A percentile compares a stretch with the other conserved stretches of the same genome.
Evolutionary conservation across 805 yeast genomes (phyloP).

Genomic region (Saturnispora hagleri): DNA sequence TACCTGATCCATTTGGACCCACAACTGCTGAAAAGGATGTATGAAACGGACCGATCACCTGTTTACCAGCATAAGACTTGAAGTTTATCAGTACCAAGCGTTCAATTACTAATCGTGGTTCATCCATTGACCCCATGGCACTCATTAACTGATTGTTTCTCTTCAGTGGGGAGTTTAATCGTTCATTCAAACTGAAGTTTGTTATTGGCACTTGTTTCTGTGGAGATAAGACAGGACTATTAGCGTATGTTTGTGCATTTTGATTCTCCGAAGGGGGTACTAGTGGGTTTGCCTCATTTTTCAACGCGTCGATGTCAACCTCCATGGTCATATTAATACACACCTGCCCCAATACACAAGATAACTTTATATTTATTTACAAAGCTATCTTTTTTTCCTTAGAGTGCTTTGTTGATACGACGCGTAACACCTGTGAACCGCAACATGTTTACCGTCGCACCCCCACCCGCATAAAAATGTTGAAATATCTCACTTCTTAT

Average conservation of each 20-base stretch:
- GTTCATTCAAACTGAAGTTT: neutral
- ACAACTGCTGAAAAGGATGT: conserved; percentile 93
- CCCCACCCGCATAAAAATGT: neutral
- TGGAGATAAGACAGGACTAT: neutral
- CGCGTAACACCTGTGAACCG: neutral
- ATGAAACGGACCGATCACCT: conserved; percentile 90
- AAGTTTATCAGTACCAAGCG: conserved; percentile 72
- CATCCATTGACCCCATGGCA: neutral
- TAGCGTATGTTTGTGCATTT: neutral
- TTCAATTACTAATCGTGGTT: conserved; percentile 60
- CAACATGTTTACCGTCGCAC: neutral
- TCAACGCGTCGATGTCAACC: neutral
- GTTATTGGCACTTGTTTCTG: neutral
- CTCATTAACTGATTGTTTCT: neutral
- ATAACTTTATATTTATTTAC: neutral
- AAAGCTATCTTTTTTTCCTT: no score
- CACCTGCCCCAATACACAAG: neutral
- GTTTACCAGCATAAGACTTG: conserved; percentile 92
- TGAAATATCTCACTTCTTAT: neutral
- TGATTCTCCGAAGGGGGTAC: neutral
- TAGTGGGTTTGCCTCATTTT: neutral
- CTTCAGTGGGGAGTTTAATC: neutral
- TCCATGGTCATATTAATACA: neutral
- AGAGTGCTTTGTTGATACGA: neutral
- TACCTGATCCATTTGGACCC: conserved; percentile 98